Evolutionary conservation across 2,329 filamentous ascomycete genomes (phyloP).

Genomic region (Didymosphaeria variabile): DNA sequence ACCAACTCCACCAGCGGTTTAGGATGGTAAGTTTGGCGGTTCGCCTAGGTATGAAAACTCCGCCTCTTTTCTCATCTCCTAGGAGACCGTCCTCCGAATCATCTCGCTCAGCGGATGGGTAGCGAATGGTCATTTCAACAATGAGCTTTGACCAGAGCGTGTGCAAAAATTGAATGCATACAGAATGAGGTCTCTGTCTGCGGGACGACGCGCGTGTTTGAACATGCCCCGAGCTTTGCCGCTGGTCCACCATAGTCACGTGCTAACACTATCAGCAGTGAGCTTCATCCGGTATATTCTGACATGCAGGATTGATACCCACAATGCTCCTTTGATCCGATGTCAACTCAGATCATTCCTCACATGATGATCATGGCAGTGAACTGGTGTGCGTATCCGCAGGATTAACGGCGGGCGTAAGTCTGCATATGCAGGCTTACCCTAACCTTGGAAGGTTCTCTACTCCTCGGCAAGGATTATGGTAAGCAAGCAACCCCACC

Average conservation of each 20-base stretch:
- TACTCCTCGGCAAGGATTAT: background rate
- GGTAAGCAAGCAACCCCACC: background rate
- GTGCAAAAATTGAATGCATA: background rate
- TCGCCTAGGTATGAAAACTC: background rate
- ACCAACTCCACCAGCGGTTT: background rate
- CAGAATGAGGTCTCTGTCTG: background rate
- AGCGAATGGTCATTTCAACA: background rate
- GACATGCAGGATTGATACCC: background rate
- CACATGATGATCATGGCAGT: background rate
- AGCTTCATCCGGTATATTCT: background rate
- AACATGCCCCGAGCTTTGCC: background rate
- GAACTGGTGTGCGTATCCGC: background rate
- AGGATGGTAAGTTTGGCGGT: background rate
- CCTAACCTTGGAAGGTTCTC: background rate
- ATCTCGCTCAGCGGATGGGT: background rate
- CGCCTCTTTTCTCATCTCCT: background rate
- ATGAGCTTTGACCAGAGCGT: background rate
- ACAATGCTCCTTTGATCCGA: background rate
- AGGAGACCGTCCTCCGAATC: background rate
- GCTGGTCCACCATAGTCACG: background rate
- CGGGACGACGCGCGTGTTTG: no score
- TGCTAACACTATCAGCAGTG: background rate
- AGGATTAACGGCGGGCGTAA: background rate
- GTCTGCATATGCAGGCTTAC: conserved; percentile 7
- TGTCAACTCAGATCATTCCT: background rate